Evolutionary conservation across 495 filamentous ascomycete genomes (phyloP), one percentile per base, ranked within the genome.

Genomic region (Trichoderma parareesei): DNA sequence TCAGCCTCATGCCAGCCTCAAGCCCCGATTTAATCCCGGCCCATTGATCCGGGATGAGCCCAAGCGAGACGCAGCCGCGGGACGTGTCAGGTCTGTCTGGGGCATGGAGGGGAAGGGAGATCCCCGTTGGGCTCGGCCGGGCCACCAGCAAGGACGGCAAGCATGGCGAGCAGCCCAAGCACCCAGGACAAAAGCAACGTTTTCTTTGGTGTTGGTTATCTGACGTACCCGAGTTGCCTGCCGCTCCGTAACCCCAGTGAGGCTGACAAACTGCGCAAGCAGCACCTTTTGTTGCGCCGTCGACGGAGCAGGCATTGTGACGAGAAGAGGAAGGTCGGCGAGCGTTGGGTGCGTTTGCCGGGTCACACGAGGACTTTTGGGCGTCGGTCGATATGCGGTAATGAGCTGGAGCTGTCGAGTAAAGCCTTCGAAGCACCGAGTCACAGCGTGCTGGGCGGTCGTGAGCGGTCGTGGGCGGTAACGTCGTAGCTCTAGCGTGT

Each of bases 1-100:
- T 57, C 53, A 57, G 53, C 53, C 53, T 57, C 53, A 57, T 57
- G 33, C 53, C 53, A 57, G 53, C 53, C 53, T 57, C 53, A 57
- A 35, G 27, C 16, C 53, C 53, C 53, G 37, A 57, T 57, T 57
- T 57, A 35, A 14, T 57, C 40, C 40, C n/a, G 44, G 11, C 44
- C 44, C 44, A 48, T 48, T 48, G 44, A 14, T 18, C 44, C 44
- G 44, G 44, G 44, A 48, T 48, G 44, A 48, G 44, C 11, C 44
- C 13, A 48, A 48, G 44, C 44, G 44, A 48, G 44, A 48, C 44
- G 44, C 13, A 11, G 44, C 13, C 9, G 42, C 14, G 42, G 42
- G 42, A 43, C 48, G 48, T 55, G 48, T 18, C n/a, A 55, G 18
- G 48, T 55, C 48, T 16, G 27, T 27, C 2, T 35, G 27, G 37